Conservation (phyloP, 345 rosid species). For the Eucalyptus brandiana region DNA sequence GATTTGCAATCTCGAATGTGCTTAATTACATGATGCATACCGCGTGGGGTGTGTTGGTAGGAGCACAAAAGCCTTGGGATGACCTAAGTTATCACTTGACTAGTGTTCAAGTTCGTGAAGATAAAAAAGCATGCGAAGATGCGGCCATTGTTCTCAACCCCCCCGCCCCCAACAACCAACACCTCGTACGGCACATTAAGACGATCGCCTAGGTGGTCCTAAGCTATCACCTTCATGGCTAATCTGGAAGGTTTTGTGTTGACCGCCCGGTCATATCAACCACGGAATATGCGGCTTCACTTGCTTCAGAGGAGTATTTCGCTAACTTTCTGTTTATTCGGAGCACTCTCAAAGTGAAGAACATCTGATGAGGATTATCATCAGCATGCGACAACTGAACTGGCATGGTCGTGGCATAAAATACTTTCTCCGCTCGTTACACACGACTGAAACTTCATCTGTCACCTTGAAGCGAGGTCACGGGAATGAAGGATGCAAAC, state of each 20-base stretch:
- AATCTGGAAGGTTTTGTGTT: not conserved
- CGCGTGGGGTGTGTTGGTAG: not conserved
- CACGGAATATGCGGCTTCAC: not conserved
- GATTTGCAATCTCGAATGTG: not conserved
- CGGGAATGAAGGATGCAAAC: not conserved
- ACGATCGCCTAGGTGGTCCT: not conserved
- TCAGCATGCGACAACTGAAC: not conserved
- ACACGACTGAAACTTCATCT: not conserved
- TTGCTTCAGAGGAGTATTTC: not conserved
- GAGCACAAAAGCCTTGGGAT: not conserved
- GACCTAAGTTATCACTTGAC: not conserved
- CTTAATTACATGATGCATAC: not conserved
- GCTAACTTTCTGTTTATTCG: not conserved
- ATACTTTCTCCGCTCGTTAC: not conserved
- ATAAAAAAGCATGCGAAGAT: not conserved
- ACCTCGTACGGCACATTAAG: not conserved
- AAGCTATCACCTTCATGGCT: not conserved
- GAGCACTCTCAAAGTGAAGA: not conserved
- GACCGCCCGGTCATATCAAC: not conserved
- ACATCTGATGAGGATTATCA: not conserved
- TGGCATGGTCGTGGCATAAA: not conserved
- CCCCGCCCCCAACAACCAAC: not conserved
- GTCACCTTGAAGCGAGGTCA: not conserved
- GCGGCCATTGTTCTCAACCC: not conserved
- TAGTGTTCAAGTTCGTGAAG: not conserved